These are phyloP conservation scores for Capsicum rhomboideum DNA, from an alignment of 257 asterid genomes.

Conservation along the genomic window DNA sequence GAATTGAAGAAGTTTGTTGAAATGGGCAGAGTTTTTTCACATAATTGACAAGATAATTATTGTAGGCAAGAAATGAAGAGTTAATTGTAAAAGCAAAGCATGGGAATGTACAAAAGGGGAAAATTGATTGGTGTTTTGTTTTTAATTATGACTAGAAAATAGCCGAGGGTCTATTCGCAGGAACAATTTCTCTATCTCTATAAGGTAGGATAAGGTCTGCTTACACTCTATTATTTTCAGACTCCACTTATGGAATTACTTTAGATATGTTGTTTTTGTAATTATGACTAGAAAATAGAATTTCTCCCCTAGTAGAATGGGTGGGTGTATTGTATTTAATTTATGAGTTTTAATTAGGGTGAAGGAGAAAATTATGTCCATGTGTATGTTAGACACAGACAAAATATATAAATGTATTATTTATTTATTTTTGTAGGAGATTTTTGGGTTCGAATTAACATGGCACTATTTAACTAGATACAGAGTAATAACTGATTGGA, in stretches of 20 bases:
- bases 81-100: too few species aligned
- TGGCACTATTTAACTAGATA: not conserved
- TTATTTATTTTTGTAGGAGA: not conserved
- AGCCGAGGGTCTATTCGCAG: too few species aligned
- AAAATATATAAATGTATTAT: not conserved
- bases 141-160: too few species aligned
- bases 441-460: not conserved
- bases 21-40: not conserved
- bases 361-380: not conserved
- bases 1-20: not conserved
- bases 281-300: too few species aligned
- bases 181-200: too few species aligned
- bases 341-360: not conserved
- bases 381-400: not conserved
- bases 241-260: too few species aligned
- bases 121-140: not conserved
- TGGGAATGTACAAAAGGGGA: too few species aligned
- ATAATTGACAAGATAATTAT: not conserved
- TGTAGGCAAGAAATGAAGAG: too few species aligned
- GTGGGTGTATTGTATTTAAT: not conserved
- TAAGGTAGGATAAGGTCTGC: too few species aligned
- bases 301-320: too few species aligned
- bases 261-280: too few species aligned
- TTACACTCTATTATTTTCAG: too few species aligned
- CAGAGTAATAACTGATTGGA: not conserved